Conservation (phyloP, 1,284 basidiomycete genomes). For the Takashimella koratensis region DNA sequence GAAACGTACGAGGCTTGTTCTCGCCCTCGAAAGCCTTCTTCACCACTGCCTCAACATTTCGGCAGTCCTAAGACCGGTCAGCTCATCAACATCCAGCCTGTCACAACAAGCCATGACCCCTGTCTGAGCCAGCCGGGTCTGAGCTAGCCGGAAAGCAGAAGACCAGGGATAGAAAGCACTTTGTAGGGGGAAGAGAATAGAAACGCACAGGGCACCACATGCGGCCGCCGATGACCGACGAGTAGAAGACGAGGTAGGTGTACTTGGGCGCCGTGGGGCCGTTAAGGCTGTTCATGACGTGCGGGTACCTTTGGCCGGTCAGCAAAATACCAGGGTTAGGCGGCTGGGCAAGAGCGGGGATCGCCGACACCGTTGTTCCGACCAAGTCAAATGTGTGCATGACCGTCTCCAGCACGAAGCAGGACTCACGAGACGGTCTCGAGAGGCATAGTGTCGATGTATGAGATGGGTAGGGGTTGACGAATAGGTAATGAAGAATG, state of each 20-base stretch:
- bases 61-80: slow-evolving; percentile 60
- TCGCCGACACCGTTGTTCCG: not conserved
- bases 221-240: slow-evolving; percentile 43
- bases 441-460: slow-evolving; percentile 15
- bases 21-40: slow-evolving; percentile 56
- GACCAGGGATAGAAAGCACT: not conserved
- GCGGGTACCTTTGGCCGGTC: slow-evolving; percentile 40
- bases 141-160: not conserved
- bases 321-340: too few species aligned
- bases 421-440: slow-evolving; percentile 14
- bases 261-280: slow-evolving; percentile 37
- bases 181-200: not conserved
- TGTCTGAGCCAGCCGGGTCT: not conserved
- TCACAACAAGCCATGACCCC: too few species aligned
- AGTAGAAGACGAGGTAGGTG: slow-evolving; percentile 49
- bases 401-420: not conserved
- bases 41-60: slow-evolving; percentile 61
- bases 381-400: slow-evolving; percentile 7
- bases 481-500: too few species aligned
- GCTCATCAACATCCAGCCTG: too few species aligned
- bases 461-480: too few species aligned
- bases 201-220: slow-evolving; percentile 52
- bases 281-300: slow-evolving; percentile 40
- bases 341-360: not conserved
- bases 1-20: slow-evolving; percentile 53